Evolutionary conservation across 1,139 yeast species (phyloP), one percentile per base, ranked within the genome.

Genomic region (Geotrichum histeridarum): DNA sequence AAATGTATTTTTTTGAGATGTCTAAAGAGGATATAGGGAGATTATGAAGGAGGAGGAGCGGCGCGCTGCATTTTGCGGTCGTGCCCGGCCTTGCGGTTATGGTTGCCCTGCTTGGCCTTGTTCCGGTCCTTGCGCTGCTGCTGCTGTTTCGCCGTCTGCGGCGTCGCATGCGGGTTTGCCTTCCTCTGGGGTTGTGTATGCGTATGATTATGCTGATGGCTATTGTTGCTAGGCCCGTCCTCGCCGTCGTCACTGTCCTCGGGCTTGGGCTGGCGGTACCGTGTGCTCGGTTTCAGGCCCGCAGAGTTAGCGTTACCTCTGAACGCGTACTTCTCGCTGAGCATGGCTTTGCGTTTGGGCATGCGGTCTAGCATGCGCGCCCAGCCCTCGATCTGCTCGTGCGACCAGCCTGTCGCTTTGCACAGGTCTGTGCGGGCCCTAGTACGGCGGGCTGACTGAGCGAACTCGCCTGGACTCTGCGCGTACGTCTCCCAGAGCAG

Each of bases 321-420:
- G 8, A 82, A 77, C 73, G 77, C 72, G 61, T 73, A 83, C 60
- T 78, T 78, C 54, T 83, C 86, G 63, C 86, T 95, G 55, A 86
- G 67, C 6, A 80, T 57, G 59, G 77, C 77, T 44, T 49, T 53
- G 38, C 86, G 73, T 51, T 76, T 72, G 0, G 94, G 90, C 47
- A 83, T 80, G 60, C 79, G 80, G 50, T 79, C 77, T 36, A 90
- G 68, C 84, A 86, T 85, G 57, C 86, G 73, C 1, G 86, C 84
- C 97, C 97, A 91, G 0, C 96, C 96, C 73, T 91, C 97, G 47
- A 91, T 80, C 67, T 89, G 95, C 65, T 88, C 96, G 67, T 90
- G 93, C 0, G 90, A 75, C 96, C 95, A 87, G 0, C 74, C 74
- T 0, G 84, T 79, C 39, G 73, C 71, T 14, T 68, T 65, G 60